A percentile compares a stretch with the other conserved stretches of the same genome.
These are phyloP conservation scores for Colletotrichum sp. DNA, from an alignment of 2,329 filamentous ascomycete species.

Conservation along the genomic window DNA sequence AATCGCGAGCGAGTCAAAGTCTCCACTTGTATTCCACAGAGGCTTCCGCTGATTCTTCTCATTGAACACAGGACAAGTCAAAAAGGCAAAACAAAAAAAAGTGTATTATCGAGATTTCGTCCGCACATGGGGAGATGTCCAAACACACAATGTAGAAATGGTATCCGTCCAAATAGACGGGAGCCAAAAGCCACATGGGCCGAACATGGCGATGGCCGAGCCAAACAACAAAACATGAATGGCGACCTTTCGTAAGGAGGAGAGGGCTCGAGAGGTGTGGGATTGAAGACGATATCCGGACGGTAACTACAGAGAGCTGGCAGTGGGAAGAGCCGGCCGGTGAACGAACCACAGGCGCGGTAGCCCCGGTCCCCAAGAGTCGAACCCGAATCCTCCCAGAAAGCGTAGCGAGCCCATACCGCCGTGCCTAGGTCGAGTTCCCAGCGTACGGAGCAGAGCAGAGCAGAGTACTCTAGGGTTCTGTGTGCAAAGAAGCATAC, in stretches of 20 bases:
- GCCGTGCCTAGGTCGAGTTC: background rate
- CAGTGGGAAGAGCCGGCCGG: background rate
- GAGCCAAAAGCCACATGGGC: background rate
- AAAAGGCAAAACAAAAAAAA: background rate
- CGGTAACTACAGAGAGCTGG: background rate
- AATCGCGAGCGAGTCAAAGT: constrained; percentile 9
- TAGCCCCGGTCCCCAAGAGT: constrained; percentile 1
- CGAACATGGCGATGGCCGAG: background rate
- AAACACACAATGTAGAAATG: background rate
- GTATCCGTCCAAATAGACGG: background rate
- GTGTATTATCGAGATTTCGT: background rate
- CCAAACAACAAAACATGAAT: background rate
- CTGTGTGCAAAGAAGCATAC: background rate
- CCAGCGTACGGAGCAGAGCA: background rate
- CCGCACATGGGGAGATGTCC: background rate
- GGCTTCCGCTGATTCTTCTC: background rate
- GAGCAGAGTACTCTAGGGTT: background rate
- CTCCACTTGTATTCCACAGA: constrained; percentile 1
- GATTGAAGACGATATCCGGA: background rate
- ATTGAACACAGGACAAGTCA: background rate
- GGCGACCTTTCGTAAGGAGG: background rate
- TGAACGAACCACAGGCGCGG: background rate
- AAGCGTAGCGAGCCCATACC: background rate
- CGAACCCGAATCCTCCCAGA: background rate
- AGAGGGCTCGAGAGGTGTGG: background rate